Base-by-base conservation (phyloP, 305 asterid species). In the Fraxinus paxiana region DNA sequence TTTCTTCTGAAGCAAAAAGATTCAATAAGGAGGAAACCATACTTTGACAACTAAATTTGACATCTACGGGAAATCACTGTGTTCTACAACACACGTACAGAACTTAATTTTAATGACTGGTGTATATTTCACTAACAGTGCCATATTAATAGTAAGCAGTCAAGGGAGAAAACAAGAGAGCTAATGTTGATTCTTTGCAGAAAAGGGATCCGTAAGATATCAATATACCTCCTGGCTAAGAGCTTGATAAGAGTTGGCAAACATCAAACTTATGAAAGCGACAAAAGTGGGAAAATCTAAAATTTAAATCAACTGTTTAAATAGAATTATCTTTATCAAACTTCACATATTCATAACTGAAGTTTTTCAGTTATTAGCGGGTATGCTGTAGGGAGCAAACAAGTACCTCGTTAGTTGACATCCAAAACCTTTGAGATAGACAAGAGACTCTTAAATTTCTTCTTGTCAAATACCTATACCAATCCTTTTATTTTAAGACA, bases 201-300 rank as follows among this genome's bases (percentile, higher is more conserved):
- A 22, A 69, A 9, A 48, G n/a, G 46, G 59, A 20, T 13, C 28
- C 18, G 15, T n/a, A n/a, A 35, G 9, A 37, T 35, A 63, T 74
- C 18, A 69, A 41, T 69, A 17, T 4, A 22, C n/a, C 37, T 61
- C 65, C 54, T 8, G 31, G 77, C 43, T 61, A 77, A 28, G 78
- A 67, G 77, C 51, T 43, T 34, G 34, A 48, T 71, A 77, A 77
- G 77, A 38, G 78, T 18, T 41, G 34, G 37, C 51, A 77, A 72
- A 72, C 13, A 33, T 24, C 70, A 77, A 80, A 72, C 20, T 18
- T 35, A 37, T 24, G 76, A 37, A 80, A 74, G 75, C 63, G 33
- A n/a, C 56, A 20, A 72, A 48, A 54, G 41, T 69, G 65, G 22
- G 33, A 74, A 81, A 18, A 81, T 28, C 28, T 54, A 48, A 9